Conservation (phyloP, 31 red algal species). For the Asparagopsis taxiformis region DNA sequence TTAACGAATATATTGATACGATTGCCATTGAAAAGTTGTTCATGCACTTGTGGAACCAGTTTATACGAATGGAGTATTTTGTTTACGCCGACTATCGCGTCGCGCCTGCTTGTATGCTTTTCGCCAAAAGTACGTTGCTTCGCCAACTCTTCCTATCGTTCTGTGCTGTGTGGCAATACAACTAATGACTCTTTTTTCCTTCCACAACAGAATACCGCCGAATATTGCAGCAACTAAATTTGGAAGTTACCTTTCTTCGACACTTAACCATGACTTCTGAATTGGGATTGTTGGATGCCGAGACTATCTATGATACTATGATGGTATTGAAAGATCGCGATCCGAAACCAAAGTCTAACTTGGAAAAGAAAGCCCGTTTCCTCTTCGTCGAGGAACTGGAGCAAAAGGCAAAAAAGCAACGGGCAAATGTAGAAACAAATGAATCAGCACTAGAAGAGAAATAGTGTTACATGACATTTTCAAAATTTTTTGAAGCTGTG, state of each 20-base stretch:
- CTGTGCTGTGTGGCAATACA: too few species aligned
- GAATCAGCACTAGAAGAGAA: too few species aligned
- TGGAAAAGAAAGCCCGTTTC: constrained; percentile 22
- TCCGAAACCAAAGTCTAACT: constrained; percentile 6
- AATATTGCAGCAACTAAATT: constrained; percentile 26
- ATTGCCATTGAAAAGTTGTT: constrained; percentile 55
- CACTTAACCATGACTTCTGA: constrained; percentile 29
- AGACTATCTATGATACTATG: constrained; percentile 20
- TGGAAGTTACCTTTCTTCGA: constrained; percentile 54
- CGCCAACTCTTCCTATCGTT: neutral
- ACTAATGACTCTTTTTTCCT: neutral
- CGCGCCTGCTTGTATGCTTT: constrained; percentile 40
- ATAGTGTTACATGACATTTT: too few species aligned
- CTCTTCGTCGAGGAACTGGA: constrained; percentile 34
- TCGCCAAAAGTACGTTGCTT: constrained; percentile 31
- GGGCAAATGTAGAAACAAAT: too few species aligned
- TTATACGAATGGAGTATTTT: constrained; percentile 34
- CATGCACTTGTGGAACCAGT: constrained; percentile 66
- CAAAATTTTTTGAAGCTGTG: too few species aligned
- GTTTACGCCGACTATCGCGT: constrained; percentile 22
- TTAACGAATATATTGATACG: constrained; percentile 46
- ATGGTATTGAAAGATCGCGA: constrained; percentile 44
- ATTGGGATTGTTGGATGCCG: constrained; percentile 28
- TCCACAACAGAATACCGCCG: constrained; percentile 23
- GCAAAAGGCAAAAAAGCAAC: too few species aligned